Percentiles rank a stretch among this genome's conserved stretches.
Evolutionary conservation across 768 basidiomycete species (phyloP).

Genomic region (Agrocybe chaxingu): DNA sequence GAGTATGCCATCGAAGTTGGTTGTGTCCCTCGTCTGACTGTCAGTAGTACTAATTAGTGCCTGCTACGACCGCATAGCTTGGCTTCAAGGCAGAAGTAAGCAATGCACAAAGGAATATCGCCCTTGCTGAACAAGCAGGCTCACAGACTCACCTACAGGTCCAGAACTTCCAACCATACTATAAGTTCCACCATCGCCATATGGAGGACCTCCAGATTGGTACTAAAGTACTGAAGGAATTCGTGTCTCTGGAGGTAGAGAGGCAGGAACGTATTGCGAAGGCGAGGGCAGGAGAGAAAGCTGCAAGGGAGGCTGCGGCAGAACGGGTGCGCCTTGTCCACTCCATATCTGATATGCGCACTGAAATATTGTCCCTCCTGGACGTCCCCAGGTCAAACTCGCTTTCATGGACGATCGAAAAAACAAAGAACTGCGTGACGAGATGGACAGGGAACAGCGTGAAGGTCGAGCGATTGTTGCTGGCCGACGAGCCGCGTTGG

Average conservation of each 20-base stretch:
- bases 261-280: slow-evolving; percentile 46
- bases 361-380: neutral
- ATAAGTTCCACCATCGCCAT: slow-evolving; percentile 53
- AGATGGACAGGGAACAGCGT: slow-evolving; percentile 55
- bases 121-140: no score
- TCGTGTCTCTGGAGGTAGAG: slow-evolving; percentile 48
- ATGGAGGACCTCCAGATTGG: slow-evolving; percentile 61
- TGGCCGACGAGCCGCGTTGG: slow-evolving; percentile 8
- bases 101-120: neutral
- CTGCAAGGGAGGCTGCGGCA: slow-evolving; percentile 47
- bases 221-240: slow-evolving; percentile 61
- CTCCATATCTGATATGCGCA: neutral
- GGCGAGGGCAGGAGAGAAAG: slow-evolving; percentile 57
- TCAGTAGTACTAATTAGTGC: slow-evolving; percentile 9
- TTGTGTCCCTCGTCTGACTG: slow-evolving; percentile 11
- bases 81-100: slow-evolving; percentile 70
- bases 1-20: slow-evolving; percentile 80
- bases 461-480: slow-evolving; percentile 23
- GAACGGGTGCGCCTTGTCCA: slow-evolving; percentile 41
- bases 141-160: slow-evolving; percentile 41
- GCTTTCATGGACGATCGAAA: slow-evolving; percentile 79
- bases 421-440: slow-evolving; percentile 47
- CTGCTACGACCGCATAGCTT: slow-evolving; percentile 39
- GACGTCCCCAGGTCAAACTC: slow-evolving; percentile 57
- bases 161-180: slow-evolving; percentile 69